Evolutionary conservation across 352 stramenopile species (phyloP).

Genomic region (Globisporangium canariense): DNA sequence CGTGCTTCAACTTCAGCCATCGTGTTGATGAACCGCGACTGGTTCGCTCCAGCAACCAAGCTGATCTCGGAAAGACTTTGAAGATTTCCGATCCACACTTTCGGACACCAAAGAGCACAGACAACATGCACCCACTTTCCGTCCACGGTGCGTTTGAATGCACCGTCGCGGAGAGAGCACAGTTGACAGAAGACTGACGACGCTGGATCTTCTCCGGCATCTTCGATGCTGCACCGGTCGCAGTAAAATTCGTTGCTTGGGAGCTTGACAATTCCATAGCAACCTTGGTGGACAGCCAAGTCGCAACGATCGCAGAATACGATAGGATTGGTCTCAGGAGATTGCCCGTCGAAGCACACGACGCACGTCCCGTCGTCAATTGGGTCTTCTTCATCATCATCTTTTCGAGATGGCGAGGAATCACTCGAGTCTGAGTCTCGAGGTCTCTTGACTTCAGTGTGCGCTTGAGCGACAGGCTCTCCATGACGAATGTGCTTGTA

Average conservation of each 20-base stretch:
- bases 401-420: slow-evolving; percentile 24
- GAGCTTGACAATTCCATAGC: slow-evolving; percentile 84
- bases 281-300: slow-evolving; percentile 86
- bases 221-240: slow-evolving; percentile 67
- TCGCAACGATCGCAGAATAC: slow-evolving; percentile 89
- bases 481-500: slow-evolving; percentile 33
- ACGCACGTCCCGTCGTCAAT: slow-evolving; percentile 87
- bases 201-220: slow-evolving; percentile 47
- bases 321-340: slow-evolving; percentile 85
- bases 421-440: slow-evolving; percentile 18
- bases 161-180: slow-evolving; percentile 79
- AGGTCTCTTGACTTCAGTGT: slow-evolving; percentile 18
- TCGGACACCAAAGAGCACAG: slow-evolving; percentile 87
- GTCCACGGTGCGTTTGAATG: slow-evolving; percentile 84
- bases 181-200: slow-evolving; percentile 78
- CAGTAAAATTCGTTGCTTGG: slow-evolving; percentile 88
- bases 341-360: slow-evolving; percentile 87
- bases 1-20: slow-evolving; percentile 48
- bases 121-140: slow-evolving; percentile 88
- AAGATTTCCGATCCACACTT: slow-evolving; percentile 83
- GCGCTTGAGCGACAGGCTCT: slow-evolving; percentile 2
- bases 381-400: slow-evolving; percentile 31
- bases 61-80: slow-evolving; percentile 75
- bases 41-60: slow-evolving; percentile 39
- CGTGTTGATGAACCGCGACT: slow-evolving; percentile 55